phyloP scores from a whole-genome alignment of 2,329 filamentous ascomycete species.

The Microascus cirrosus region DNA sequence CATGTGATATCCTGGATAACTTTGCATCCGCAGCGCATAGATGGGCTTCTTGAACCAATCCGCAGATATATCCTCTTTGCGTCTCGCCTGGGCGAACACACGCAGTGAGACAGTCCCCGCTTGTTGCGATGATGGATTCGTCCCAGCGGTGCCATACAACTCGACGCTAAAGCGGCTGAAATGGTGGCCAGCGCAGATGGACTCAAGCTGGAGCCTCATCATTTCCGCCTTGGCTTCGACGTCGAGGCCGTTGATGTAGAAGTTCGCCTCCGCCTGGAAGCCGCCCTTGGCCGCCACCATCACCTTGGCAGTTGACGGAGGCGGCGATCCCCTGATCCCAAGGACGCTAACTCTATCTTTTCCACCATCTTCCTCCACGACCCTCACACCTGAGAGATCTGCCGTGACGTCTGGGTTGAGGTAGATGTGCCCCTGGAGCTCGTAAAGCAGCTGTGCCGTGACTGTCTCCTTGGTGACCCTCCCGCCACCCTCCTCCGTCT shows the following conservation, averaged over 20 bases:
- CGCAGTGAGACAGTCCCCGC: constrained; percentile 35
- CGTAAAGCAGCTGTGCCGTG: constrained; percentile 28
- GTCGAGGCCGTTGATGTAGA: constrained; percentile 30
- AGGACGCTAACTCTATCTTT: constrained; percentile 12
- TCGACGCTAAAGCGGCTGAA: constrained; percentile 20
- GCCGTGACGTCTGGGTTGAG: constrained; percentile 31
- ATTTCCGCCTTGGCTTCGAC: constrained; percentile 28
- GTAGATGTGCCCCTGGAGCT: constrained; percentile 31
- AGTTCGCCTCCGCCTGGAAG: constrained; percentile 32
- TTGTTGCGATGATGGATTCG: constrained; percentile 29
- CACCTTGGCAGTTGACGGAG: constrained; percentile 24
- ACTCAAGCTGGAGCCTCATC: constrained; percentile 24
- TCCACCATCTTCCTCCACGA: constrained; percentile 21
- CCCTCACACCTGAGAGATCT: not conserved
- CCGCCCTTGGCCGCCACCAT: constrained; percentile 30
- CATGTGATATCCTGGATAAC: constrained; percentile 30
- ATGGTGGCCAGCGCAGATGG: constrained; percentile 10
- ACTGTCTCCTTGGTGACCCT: constrained; percentile 21
- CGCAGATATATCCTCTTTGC: constrained; percentile 19
- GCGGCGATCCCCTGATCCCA: constrained; percentile 15
- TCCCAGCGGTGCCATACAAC: constrained; percentile 22
- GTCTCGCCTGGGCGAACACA: constrained; percentile 31
- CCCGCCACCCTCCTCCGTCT: constrained; percentile 21
- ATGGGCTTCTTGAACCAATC: constrained; percentile 24
- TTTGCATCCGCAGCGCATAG: constrained; percentile 26